Evolutionary conservation across 208 protist species (phyloP).

Genomic region (Strigomonas culicis): DNA sequence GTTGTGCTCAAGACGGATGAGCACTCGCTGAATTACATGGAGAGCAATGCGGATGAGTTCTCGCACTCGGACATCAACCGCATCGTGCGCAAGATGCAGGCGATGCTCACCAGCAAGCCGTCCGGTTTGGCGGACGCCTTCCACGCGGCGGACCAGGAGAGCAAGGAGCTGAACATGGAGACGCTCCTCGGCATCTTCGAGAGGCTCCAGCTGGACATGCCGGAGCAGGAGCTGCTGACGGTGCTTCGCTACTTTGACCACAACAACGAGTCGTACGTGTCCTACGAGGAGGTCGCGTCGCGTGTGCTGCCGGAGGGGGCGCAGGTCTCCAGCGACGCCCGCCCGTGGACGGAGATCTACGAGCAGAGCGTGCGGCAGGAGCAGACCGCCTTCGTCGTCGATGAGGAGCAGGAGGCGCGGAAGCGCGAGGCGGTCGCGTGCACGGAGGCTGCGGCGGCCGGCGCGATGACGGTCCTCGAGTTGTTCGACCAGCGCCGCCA

Average conservation of each 20-base stretch:
- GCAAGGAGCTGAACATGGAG: conserved; percentile 63
- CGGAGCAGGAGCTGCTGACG: conserved; percentile 90
- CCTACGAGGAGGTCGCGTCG: conserved; percentile 83
- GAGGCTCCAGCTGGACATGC: conserved; percentile 62
- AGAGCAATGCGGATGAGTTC: conserved; percentile 81
- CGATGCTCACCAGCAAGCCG: conserved; percentile 74
- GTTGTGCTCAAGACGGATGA: conserved; percentile 84
- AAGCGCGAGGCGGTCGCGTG: conserved; percentile 31
- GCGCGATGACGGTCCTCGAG: conserved; percentile 61
- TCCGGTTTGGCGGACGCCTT: conserved; percentile 84
- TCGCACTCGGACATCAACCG: conserved; percentile 84
- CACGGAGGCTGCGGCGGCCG: conserved; percentile 40
- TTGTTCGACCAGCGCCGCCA: conserved; percentile 83
- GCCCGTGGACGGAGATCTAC: conserved; percentile 72
- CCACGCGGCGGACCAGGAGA: conserved; percentile 55
- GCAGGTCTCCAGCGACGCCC: conserved; percentile 55
- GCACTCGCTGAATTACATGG: conserved; percentile 91
- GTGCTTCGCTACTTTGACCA: conserved; percentile 92
- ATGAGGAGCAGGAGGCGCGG: conserved; percentile 55
- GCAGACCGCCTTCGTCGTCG: conserved; percentile 45
- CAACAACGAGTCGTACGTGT: conserved; percentile 87
- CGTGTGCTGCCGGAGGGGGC: conserved; percentile 76
- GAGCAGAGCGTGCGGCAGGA: conserved; percentile 59
- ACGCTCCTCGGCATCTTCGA: conserved; percentile 77
- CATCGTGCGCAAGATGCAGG: conserved; percentile 85